phyloP scores from a whole-genome alignment of 805 yeast species.

The Candida dajiaensis region DNA sequence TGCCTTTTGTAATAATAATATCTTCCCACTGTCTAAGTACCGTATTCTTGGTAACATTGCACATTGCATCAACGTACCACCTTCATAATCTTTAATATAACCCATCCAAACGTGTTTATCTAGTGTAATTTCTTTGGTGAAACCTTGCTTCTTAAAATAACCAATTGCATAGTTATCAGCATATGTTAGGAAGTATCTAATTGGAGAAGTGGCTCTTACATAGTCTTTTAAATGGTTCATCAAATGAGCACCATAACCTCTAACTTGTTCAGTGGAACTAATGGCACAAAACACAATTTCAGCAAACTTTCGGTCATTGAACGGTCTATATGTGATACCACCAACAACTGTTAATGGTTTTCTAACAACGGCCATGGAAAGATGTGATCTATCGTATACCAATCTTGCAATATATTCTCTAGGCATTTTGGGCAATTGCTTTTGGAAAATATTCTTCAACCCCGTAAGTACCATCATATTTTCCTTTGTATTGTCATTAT shows the following conservation, averaged over 20 bases:
- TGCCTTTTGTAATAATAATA: conserved; percentile 81
- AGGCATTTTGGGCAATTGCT: conserved; percentile 98
- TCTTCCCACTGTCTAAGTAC: conserved; percentile 83
- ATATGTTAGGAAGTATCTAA: conserved; percentile 84
- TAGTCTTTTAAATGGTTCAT: conserved; percentile 98
- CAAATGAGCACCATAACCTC: conserved; percentile 97
- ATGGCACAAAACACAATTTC: conserved; percentile 99
- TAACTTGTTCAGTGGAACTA: conserved; percentile 92
- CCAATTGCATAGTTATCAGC: conserved; percentile 99
- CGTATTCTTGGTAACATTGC: conserved; percentile 85
- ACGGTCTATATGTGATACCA: conserved; percentile 95
- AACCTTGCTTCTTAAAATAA: conserved; percentile 96
- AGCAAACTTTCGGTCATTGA: conserved; percentile 85
- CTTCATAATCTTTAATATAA: conserved; percentile 96
- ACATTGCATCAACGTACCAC: conserved; percentile 98
- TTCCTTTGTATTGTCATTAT: conserved; percentile 85
- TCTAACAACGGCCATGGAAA: conserved; percentile 93
- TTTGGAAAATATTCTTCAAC: conserved; percentile 90
- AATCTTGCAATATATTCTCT: conserved; percentile 91
- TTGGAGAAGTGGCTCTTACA: conserved; percentile 80
- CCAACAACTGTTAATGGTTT: conserved; percentile 95
- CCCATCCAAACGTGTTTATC: conserved; percentile 95
- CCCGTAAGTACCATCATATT: conserved; percentile 92
- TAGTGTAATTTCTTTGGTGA: conserved; percentile 87
- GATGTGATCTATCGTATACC: conserved; percentile 90